Percentiles rank a stretch among this genome's conserved stretches.
phyloP scores from a whole-genome alignment of 2,329 filamentous ascomycete genomes.

The Sphaerulina musiva region DNA sequence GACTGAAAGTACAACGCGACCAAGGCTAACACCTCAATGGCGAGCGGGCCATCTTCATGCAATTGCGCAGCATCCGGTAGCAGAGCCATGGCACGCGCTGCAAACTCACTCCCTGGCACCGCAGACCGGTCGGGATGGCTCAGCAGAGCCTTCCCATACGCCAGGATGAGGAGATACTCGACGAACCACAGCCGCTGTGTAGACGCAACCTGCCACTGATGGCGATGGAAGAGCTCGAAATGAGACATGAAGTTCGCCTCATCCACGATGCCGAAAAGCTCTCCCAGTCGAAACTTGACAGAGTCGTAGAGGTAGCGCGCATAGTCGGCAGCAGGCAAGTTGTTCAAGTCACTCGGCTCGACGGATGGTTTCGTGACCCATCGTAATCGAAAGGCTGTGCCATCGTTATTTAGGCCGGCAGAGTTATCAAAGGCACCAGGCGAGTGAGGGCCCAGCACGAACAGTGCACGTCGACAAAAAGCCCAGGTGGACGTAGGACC shows the following conservation, averaged over 20 bases:
- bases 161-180: constrained; percentile 49
- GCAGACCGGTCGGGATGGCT: constrained; percentile 5
- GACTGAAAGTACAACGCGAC: constrained; percentile 15
- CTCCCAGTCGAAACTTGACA: constrained; percentile 52
- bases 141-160: constrained; percentile 50
- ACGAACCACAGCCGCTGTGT: constrained; percentile 45
- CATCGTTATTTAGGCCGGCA: constrained; percentile 46
- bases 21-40: constrained; percentile 12
- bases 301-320: constrained; percentile 50
- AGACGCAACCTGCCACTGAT: constrained; percentile 22
- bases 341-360: constrained; percentile 32
- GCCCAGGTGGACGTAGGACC: constrained; percentile 54
- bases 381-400: constrained; percentile 46
- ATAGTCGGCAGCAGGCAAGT: constrained; percentile 47
- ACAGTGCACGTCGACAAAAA: constrained; percentile 43
- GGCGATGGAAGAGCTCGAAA: constrained; percentile 39
- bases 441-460: constrained; percentile 44
- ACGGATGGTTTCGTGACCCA: constrained; percentile 42
- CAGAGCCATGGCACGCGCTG: constrained; percentile 1
- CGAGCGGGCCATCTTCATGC: constrained; percentile 11
- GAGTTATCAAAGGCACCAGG: constrained; percentile 41
- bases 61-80: constrained; percentile 11
- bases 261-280: constrained; percentile 51
- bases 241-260: constrained; percentile 46
- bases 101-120: constrained; percentile 35